phyloP scores from a whole-genome alignment of 2,329 filamentous ascomycete species.

The Penicillium verrucosum region DNA sequence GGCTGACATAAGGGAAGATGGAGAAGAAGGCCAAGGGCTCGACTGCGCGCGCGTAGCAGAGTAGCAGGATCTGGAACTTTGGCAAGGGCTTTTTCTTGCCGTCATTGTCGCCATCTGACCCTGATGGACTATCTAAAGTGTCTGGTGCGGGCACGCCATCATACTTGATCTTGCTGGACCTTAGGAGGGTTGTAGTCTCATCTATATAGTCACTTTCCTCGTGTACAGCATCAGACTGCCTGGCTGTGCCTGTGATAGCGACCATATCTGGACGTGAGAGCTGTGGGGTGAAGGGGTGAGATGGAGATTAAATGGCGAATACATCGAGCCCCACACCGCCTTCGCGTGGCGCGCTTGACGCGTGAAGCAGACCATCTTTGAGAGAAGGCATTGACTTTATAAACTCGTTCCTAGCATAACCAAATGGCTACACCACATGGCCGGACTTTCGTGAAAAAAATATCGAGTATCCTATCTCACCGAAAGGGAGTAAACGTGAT shows the following conservation, averaged over 20 bases:
- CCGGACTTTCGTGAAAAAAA: slow-evolving; percentile 1
- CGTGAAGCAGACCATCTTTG: not conserved
- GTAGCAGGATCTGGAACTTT: slow-evolving; percentile 63
- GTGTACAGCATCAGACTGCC: not conserved
- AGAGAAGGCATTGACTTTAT: not conserved
- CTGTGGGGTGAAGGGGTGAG: not conserved
- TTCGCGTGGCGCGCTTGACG: not conserved
- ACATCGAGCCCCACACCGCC: not conserved
- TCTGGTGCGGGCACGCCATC: not conserved
- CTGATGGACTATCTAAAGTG: not conserved
- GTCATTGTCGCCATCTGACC: slow-evolving; percentile 13
- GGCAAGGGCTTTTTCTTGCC: slow-evolving; percentile 53
- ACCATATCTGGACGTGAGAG: not conserved
- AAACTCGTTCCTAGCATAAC: not conserved
- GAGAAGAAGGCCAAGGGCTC: slow-evolving; percentile 81
- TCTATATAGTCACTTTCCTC: slow-evolving; percentile 7
- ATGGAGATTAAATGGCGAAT: not conserved
- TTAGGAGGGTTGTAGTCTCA: slow-evolving; percentile 19
- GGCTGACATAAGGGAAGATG: slow-evolving; percentile 76
- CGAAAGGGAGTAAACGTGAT: not conserved
- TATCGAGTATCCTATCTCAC: not conserved
- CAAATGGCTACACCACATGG: slow-evolving; percentile 9
- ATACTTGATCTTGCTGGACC: not conserved
- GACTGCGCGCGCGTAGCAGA: slow-evolving; percentile 69
- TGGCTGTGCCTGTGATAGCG: not conserved